Base-by-base conservation (phyloP, 75 land plant genomes). In the Picea glauca region DNA sequence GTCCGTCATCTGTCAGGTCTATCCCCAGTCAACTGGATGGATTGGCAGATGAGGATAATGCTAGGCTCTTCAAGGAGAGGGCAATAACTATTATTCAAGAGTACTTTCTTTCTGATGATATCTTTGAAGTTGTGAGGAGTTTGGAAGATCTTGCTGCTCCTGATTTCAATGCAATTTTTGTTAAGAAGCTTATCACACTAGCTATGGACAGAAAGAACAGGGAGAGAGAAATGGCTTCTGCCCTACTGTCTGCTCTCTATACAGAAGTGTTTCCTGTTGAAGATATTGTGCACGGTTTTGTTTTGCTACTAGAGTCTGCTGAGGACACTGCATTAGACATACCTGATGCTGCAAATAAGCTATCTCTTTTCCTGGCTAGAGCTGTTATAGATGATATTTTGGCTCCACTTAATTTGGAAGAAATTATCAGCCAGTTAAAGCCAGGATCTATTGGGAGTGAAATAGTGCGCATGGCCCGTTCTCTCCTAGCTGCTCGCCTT, bases 301-400 rank as follows among this genome's bases (percentile, higher is more conserved):
- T 86, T 26, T 65, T 96, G 90, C 93, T 96, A 40, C 83, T 94
- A 38, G 91, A 89, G 57, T 86, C 99, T 68, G 98, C 99, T 9
- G 98, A 96, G 61, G 99, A 96, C 68, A 92, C 94, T 7, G 94
- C 99, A 54, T 81, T 96, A 62, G 99, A 96, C 72, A 92, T 96
- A 50, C 78, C 96, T 57, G 91, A 94, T 80, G 98, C 99, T 9
- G 88, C 97, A 58, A 89, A 92, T 80, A 92, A 92, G 86, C 85
- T 96, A 31, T 93, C 98, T 65, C 81, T 90, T 32, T 96, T 96
- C 74, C 89, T 96, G 8, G 98, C 98, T 2, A 83, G 99, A 64
- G 99, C 99, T 46, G 99, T 94, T 74, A 90, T 94, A 76, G 99
- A 96, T 81, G 99, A 96, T 78, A 92, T 94, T 43, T 77, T 96